phyloP scores from a whole-genome alignment of 306 rosid genomes.

The Ochetophila trinervis region DNA sequence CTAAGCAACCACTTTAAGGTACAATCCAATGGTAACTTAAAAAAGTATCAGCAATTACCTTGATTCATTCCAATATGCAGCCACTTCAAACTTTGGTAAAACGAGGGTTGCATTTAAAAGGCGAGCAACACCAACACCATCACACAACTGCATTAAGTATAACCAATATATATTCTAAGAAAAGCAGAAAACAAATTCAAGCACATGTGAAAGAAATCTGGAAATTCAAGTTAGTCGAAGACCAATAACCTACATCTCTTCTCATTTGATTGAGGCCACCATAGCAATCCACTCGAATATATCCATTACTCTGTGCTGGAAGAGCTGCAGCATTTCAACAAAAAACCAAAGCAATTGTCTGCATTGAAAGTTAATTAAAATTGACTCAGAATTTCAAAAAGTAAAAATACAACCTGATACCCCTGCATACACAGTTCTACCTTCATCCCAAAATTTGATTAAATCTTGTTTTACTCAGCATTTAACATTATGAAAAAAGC shows the following conservation, averaged over 20 bases:
- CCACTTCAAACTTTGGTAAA: constrained; percentile 90
- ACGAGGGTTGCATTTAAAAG: constrained; percentile 81
- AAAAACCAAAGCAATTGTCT: constrained; percentile 61
- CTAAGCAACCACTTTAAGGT: neutral
- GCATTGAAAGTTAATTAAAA: constrained; percentile 77
- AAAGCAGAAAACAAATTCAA: constrained; percentile 17
- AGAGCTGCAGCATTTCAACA: constrained; percentile 80
- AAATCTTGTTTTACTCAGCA: neutral
- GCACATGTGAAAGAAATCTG: neutral
- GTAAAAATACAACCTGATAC: constrained; percentile 8
- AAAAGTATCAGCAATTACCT: constrained; percentile 44
- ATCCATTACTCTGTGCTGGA: constrained; percentile 68
- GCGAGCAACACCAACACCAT: constrained; percentile 87
- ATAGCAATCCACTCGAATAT: constrained; percentile 88
- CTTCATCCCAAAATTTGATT: neutral
- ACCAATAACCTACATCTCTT: constrained; percentile 70
- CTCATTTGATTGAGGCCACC: constrained; percentile 97
- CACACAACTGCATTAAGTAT: constrained; percentile 66
- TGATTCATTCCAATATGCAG: constrained; percentile 90
- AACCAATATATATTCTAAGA: constrained; percentile 22
- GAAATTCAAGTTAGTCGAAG: constrained; percentile 14
- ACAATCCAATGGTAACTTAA: neutral
- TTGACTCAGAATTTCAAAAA: constrained; percentile 54
- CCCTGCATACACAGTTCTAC: constrained; percentile 22
- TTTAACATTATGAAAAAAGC: constrained; percentile 2